These are phyloP conservation scores for Dendrobium catenatum DNA, from an alignment of 106 monocot genomes.

Conservation along the genomic window DNA sequence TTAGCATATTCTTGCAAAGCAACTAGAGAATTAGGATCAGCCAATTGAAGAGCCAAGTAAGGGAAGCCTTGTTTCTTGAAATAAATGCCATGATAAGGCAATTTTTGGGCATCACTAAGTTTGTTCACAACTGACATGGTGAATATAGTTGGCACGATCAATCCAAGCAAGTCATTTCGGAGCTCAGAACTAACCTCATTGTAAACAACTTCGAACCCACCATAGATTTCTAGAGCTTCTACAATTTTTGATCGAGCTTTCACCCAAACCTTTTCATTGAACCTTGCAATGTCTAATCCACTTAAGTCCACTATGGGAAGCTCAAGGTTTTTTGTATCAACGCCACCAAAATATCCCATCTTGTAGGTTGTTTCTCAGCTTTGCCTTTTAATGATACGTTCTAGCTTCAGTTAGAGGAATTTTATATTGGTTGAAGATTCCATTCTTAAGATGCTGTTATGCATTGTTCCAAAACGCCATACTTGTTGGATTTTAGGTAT, in stretches of 20 bases:
- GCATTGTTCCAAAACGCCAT: background rate
- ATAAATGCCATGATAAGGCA: background rate
- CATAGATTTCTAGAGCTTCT: background rate
- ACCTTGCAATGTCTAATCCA: slow-evolving; percentile 2
- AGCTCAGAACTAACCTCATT: slow-evolving; percentile 3
- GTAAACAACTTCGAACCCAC: slow-evolving; percentile 15
- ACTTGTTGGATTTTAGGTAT: background rate
- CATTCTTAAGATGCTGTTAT: background rate
- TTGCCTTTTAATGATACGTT: background rate
- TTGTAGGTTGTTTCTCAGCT: background rate
- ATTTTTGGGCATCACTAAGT: background rate
- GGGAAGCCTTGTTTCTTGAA: background rate
- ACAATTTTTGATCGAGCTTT: background rate
- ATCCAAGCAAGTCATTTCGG: slow-evolving; percentile 1
- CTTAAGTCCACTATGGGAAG: slow-evolving; percentile 24
- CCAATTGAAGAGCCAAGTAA: background rate
- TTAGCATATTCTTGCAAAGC: background rate
- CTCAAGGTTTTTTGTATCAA: background rate
- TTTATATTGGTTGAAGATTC: background rate
- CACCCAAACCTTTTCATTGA: background rate
- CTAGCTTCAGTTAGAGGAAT: background rate
- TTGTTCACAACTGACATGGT: background rate
- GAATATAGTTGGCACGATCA: slow-evolving; percentile 7
- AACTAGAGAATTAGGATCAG: background rate
- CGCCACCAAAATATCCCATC: background rate